phyloP scores from a whole-genome alignment of 108 stramenopile genomes.

The Cyclotella distinguenda region DNA sequence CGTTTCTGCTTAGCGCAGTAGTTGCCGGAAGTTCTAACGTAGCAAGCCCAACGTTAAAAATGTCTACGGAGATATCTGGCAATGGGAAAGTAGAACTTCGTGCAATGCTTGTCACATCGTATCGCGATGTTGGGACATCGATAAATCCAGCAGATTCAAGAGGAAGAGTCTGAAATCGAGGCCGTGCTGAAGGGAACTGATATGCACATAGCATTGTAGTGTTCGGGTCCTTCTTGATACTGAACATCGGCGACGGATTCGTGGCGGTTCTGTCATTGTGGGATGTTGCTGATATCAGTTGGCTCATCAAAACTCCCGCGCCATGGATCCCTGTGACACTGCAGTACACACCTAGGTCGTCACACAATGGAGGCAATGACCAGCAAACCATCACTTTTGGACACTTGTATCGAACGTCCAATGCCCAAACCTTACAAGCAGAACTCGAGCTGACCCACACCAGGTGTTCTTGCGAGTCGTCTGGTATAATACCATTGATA shows the following conservation, averaged over 20 bases:
- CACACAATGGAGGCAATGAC: slow-evolving; percentile 54
- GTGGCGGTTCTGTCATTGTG: not conserved
- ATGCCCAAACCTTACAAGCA: slow-evolving; percentile 71
- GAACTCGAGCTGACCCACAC: slow-evolving; percentile 68
- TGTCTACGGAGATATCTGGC: slow-evolving; percentile 48
- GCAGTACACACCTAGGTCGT: slow-evolving; percentile 27
- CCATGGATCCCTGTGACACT: slow-evolving; percentile 33
- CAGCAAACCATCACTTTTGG: slow-evolving; percentile 51
- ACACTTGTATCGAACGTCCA: slow-evolving; percentile 66
- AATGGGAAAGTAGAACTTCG: slow-evolving; percentile 54
- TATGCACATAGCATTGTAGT: slow-evolving; percentile 52
- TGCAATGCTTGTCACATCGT: slow-evolving; percentile 47
- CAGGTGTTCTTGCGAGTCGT: slow-evolving; percentile 42
- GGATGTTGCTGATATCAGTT: not conserved
- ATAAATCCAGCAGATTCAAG: slow-evolving; percentile 56
- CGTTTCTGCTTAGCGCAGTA: slow-evolving; percentile 15
- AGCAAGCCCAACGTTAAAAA: slow-evolving; percentile 62
- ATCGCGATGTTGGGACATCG: slow-evolving; percentile 24
- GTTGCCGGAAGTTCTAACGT: slow-evolving; percentile 26
- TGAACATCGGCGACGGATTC: slow-evolving; percentile 37
- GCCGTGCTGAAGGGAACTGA: slow-evolving; percentile 50
- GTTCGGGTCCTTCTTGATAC: slow-evolving; percentile 47
- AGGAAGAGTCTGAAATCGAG: slow-evolving; percentile 57
- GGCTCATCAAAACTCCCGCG: slow-evolving; percentile 29
- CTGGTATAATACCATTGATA: slow-evolving; percentile 55